Base-by-base conservation (phyloP, 2,329 filamentous ascomycete species). In the Ophiocordyceps camponoti-saundersi region DNA sequence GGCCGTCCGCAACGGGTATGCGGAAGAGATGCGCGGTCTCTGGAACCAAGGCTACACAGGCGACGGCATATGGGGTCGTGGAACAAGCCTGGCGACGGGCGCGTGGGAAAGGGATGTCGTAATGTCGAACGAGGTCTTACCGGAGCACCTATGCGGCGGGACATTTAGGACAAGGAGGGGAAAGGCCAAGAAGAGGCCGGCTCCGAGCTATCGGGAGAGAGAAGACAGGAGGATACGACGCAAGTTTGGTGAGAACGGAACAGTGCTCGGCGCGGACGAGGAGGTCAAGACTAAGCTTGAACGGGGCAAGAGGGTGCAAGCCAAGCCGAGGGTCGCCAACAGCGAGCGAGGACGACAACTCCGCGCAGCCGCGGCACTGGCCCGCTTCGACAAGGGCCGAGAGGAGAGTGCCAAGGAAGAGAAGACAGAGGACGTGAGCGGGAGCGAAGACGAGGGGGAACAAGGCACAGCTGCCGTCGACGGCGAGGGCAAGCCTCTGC, bases 51-150 rank as follows among this genome's bases (percentile, higher is more conserved):
- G 70, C 1, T 94, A 92, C 57, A 82, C 76, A 0, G 87, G 87
- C 3, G 86, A 94, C 50, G 88, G 87, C 0, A 63, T 94, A 44
- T 94, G 87, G 87, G 85, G 86, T 8, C 67, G 77, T 26, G 87
- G 87, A 0, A 70, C 77, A 39, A 66, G 72, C 7, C 61, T 92
- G 42, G 65, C 67, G 21, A 79, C 72, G 3, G 81, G 79, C 10
- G 64, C 68, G n/a, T 80, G 76, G 57, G 72, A 77, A 53, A 65
- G 56, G 41, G 71, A 78, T 44, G 68, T 66, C 1, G 65, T 77
- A 11, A 60, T 61, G 1, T 67, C 69, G 0, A 69, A 70, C 34
- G 79, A 84, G 51, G 59, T 68, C 16, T 64, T 85, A 43, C 77
- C 82, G 0, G 75, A 85, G 56, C 79, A 87, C 59, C 66, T 92